phyloP scores from a whole-genome alignment of 2,329 filamentous ascomycete genomes.

The Pestalotiopsis sp. region DNA sequence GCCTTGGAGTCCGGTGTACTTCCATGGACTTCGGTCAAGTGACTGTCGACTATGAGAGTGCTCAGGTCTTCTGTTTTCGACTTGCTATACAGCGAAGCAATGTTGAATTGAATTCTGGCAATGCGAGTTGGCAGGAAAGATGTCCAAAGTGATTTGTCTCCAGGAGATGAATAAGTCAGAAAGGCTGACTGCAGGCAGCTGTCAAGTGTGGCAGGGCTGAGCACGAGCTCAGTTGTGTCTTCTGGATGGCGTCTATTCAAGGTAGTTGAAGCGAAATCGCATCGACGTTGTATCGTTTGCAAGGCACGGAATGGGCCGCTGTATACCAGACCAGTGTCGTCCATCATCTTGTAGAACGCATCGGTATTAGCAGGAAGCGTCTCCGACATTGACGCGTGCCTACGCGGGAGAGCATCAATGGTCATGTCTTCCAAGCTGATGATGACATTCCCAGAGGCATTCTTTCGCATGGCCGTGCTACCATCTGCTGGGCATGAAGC shows the following conservation, averaged over 20 bases:
- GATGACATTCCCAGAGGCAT: slow-evolving; percentile 35
- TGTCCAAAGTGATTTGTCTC: slow-evolving; percentile 45
- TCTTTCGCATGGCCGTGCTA: slow-evolving; percentile 36
- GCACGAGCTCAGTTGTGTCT: slow-evolving; percentile 38
- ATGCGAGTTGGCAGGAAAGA: slow-evolving; percentile 42
- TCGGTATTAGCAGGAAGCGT: slow-evolving; percentile 32
- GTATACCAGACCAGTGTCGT: slow-evolving; percentile 39
- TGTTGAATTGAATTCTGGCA: slow-evolving; percentile 38
- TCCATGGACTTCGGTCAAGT: slow-evolving; percentile 18
- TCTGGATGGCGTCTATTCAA: slow-evolving; percentile 34
- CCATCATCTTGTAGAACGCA: slow-evolving; percentile 46
- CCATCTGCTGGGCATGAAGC: slow-evolving; percentile 37
- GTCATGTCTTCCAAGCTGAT: slow-evolving; percentile 34
- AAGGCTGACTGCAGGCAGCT: slow-evolving; percentile 46
- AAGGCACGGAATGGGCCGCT: slow-evolving; percentile 41
- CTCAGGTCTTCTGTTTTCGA: slow-evolving; percentile 15
- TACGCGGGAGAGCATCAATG: slow-evolving; percentile 29
- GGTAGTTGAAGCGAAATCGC: slow-evolving; percentile 36
- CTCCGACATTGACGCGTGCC: slow-evolving; percentile 29
- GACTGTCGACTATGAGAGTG: slow-evolving; percentile 38
- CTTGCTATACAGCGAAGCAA: slow-evolving; percentile 28
- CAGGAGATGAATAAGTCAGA: slow-evolving; percentile 41
- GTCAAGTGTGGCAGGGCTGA: slow-evolving; percentile 46
- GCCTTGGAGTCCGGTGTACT: slow-evolving; percentile 26
- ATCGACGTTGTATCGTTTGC: slow-evolving; percentile 35